Evolutionary conservation across 176 grass and related monocot species (phyloP).

Genomic region (Eleusine coracana): DNA sequence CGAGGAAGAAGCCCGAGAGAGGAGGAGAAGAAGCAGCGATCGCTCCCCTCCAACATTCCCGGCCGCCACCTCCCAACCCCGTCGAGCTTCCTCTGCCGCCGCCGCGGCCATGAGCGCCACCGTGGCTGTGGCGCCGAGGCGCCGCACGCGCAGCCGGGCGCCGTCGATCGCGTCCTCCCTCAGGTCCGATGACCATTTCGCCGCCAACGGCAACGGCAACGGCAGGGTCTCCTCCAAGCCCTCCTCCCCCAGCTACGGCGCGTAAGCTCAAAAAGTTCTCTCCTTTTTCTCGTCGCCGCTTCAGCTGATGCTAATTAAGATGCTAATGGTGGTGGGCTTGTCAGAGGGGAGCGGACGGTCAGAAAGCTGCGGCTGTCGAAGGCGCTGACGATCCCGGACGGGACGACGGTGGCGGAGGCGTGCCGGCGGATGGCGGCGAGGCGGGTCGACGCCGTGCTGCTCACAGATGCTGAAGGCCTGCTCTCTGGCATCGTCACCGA

Average conservation of each 20-base stretch:
- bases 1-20: conserved; percentile 16
- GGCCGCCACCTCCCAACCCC: background rate
- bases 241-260: conserved; percentile 38
- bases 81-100: background rate
- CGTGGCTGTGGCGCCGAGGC: conserved; percentile 22
- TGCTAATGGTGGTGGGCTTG: conserved; percentile 9
- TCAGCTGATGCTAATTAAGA: background rate
- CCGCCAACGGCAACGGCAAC: conserved; percentile 10
- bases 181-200: conserved; percentile 36
- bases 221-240: conserved; percentile 49
- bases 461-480: conserved; percentile 77
- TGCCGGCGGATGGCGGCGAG: conserved; percentile 76
- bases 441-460: conserved; percentile 76
- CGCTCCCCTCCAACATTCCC: conserved; percentile 42
- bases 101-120: conserved; percentile 24
- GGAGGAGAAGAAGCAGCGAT: background rate
- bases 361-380: conserved; percentile 90
- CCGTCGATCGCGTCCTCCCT: conserved; percentile 50
- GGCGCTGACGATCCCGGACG: conserved; percentile 85
- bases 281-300: background rate
- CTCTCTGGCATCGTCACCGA: conserved; percentile 97
- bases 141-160: conserved; percentile 47
- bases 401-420: conserved; percentile 75
- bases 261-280: conserved; percentile 42
- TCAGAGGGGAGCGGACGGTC: conserved; percentile 83